Conservation (phyloP, 768 basidiomycete species). For the Boletus eberwhitei region DNA sequence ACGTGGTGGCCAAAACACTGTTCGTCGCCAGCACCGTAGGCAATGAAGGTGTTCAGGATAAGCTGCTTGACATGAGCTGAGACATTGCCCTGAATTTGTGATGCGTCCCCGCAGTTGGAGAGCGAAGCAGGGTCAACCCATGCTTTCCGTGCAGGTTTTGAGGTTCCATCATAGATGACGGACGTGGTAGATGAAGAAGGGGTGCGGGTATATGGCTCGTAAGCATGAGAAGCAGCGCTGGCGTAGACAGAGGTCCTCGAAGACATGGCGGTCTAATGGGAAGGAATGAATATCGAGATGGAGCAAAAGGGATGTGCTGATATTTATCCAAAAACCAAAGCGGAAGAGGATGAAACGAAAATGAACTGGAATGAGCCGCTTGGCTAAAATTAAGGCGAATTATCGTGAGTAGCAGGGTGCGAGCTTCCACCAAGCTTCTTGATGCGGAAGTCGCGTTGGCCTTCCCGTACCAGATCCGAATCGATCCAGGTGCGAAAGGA, state of each 20-base stretch:
- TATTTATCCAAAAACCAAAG: constrained; percentile 29
- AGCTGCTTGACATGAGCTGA: constrained; percentile 63
- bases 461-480: constrained; percentile 13
- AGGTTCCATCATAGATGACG: constrained; percentile 21
- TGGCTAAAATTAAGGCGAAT: constrained; percentile 29
- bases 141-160: constrained; percentile 31
- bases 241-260: constrained; percentile 27
- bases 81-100: constrained; percentile 60
- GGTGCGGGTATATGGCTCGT: constrained; percentile 23
- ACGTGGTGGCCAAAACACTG: constrained; percentile 61
- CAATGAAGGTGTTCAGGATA: constrained; percentile 61
- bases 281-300: neutral
- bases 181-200: constrained; percentile 26
- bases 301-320: constrained; percentile 4
- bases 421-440: constrained; percentile 23
- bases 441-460: constrained; percentile 21
- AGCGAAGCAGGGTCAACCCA: constrained; percentile 69
- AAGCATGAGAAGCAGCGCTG: constrained; percentile 26
- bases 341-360: constrained; percentile 11
- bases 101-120: constrained; percentile 55
- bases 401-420: constrained; percentile 25
- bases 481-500: constrained; percentile 21
- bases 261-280: constrained; percentile 20
- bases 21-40: constrained; percentile 66
- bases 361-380: constrained; percentile 18